phyloP scores from a whole-genome alignment of 2,329 filamentous ascomycete genomes.

The Colletotrichum trifolii region DNA sequence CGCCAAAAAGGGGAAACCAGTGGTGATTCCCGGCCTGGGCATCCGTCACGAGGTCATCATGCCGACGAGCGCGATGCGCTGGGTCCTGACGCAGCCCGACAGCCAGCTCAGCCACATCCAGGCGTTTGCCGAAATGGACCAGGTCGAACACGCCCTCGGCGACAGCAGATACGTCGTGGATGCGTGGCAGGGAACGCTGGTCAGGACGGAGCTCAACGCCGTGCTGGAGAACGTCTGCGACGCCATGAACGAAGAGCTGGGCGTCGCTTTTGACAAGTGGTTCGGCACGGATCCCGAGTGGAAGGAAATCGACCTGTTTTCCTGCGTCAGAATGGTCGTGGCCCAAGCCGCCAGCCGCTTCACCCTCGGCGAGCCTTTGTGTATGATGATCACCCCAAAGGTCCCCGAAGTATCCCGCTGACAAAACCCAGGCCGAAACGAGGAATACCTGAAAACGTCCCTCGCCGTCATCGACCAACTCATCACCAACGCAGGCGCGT shows the following conservation, averaged over 20 bases:
- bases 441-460: constrained; percentile 46
- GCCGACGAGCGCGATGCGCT: constrained; percentile 52
- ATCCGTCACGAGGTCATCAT: constrained; percentile 54
- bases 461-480: constrained; percentile 46
- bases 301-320: constrained; percentile 46
- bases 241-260: constrained; percentile 49
- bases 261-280: constrained; percentile 46
- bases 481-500: constrained; percentile 46
- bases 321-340: constrained; percentile 43
- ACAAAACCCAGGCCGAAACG: constrained; percentile 43
- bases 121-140: constrained; percentile 53
- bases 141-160: constrained; percentile 51
- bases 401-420: constrained; percentile 13
- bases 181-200: constrained; percentile 48
- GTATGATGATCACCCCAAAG: constrained; percentile 33
- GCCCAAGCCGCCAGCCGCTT: constrained; percentile 46
- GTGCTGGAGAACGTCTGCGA: constrained; percentile 48
- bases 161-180: constrained; percentile 46
- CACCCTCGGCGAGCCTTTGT: constrained; percentile 45
- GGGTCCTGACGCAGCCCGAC: constrained; percentile 54
- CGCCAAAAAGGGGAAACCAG: constrained; percentile 52
- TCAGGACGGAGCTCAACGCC: constrained; percentile 50
- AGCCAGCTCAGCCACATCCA: constrained; percentile 45
- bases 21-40: constrained; percentile 53
- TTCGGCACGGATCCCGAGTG: constrained; percentile 49